Evolutionary conservation across 768 basidiomycete genomes (phyloP).

Genomic region (Sistotremastrum niveocremeum): DNA sequence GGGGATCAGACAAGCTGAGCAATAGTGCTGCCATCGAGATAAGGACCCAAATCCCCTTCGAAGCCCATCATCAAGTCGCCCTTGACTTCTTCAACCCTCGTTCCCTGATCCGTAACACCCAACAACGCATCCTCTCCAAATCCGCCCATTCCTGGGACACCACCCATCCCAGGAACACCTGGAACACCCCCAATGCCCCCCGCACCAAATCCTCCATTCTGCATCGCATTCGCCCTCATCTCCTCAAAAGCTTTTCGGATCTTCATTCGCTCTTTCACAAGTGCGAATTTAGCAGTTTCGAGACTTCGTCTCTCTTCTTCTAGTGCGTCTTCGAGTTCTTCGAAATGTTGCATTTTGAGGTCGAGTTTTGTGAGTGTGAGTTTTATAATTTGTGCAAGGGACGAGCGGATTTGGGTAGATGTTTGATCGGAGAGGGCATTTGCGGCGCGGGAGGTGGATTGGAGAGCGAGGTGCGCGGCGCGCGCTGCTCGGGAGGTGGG

Average conservation of each 20-base stretch:
- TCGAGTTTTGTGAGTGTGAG: constrained; percentile 80
- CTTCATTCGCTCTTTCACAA: constrained; percentile 67
- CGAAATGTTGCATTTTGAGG: constrained; percentile 89
- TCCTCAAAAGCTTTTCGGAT: constrained; percentile 60
- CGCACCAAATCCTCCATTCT: constrained; percentile 26
- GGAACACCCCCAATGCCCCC: constrained; percentile 5
- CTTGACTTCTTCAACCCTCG: constrained; percentile 39
- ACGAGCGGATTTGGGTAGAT: constrained; percentile 62
- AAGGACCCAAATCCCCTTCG: constrained; percentile 42
- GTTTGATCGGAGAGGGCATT: constrained; percentile 68
- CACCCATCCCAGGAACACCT: background rate
- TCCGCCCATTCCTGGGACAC: constrained; percentile 17
- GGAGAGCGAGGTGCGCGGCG: constrained; percentile 79
- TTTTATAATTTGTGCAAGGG: constrained; percentile 76
- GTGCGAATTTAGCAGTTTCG: constrained; percentile 66
- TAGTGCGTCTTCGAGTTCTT: constrained; percentile 81
- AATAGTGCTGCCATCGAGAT: constrained; percentile 35
- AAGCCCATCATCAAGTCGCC: constrained; percentile 20
- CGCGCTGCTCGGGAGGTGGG: constrained; percentile 55
- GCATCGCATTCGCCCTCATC: constrained; percentile 49
- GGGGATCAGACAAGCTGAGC: constrained; percentile 30
- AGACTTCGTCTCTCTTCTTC: constrained; percentile 81
- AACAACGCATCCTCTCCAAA: constrained; percentile 25
- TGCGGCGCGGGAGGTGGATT: constrained; percentile 80
- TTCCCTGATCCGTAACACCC: constrained; percentile 49